A percentile compares a stretch with the other conserved stretches of the same genome.
Conservation (phyloP, 2,329 filamentous ascomycete species). For the Hymenoscyphus salicellus region DNA sequence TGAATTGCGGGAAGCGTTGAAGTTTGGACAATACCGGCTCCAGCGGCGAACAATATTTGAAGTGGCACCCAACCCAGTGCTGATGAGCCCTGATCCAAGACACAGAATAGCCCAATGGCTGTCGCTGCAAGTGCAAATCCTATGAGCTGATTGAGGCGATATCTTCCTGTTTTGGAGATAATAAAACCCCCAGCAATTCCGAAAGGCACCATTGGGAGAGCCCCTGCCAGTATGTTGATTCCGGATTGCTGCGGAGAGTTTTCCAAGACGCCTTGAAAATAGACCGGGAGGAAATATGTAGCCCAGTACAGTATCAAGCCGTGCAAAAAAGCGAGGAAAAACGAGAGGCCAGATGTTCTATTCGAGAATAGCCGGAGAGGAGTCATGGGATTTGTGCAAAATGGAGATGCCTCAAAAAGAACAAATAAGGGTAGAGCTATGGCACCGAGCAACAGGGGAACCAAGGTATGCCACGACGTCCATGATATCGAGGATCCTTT, state of each 20-base stretch:
- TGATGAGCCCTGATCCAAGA: constrained; percentile 32
- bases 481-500: constrained; percentile 7
- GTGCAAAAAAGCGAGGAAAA: constrained; percentile 40
- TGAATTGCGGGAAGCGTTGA: constrained; percentile 44
- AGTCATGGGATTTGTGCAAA: constrained; percentile 9
- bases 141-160: constrained; percentile 13
- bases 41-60: constrained; percentile 42
- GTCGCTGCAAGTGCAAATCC: constrained; percentile 14
- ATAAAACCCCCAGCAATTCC: constrained; percentile 15
- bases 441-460: constrained; percentile 5
- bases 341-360: constrained; percentile 14
- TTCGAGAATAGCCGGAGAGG: constrained; percentile 8
- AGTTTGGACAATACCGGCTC: constrained; percentile 43
- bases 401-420: constrained; percentile 6
- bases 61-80: constrained; percentile 42
- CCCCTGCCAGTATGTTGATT: constrained; percentile 39
- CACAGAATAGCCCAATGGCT: constrained; percentile 15
- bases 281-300: constrained; percentile 45
- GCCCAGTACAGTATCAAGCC: constrained; percentile 39
- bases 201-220: constrained; percentile 33
- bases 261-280: constrained; percentile 46
- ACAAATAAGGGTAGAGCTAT: neutral
- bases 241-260: constrained; percentile 37
- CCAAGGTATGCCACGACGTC: constrained; percentile 5
- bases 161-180: constrained; percentile 29